These are phyloP conservation scores for Cladosporium sp. DNA, from an alignment of 2,329 filamentous ascomycete genomes.

Conservation along the genomic window DNA sequence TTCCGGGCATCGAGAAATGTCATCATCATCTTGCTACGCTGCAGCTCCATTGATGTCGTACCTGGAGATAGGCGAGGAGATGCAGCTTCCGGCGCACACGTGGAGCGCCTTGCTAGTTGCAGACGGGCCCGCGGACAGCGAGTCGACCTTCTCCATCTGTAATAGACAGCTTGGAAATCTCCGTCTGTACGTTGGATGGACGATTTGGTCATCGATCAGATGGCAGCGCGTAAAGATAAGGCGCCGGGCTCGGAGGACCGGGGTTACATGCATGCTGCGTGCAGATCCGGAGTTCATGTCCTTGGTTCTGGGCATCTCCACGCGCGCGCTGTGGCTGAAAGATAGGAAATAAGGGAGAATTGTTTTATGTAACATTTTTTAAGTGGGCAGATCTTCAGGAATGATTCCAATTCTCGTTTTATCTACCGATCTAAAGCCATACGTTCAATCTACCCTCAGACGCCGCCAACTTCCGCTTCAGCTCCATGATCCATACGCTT, in stretches of 20 bases:
- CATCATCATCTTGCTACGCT: slow-evolving; percentile 7
- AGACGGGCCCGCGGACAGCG: slow-evolving; percentile 1
- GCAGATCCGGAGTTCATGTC: slow-evolving; percentile 6
- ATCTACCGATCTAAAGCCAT: background rate
- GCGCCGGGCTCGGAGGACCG: background rate
- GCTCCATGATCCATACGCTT: slow-evolving; percentile 63
- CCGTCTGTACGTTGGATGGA: background rate
- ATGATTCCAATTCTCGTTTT: background rate
- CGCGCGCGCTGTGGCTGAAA: background rate
- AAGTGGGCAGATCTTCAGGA: background rate
- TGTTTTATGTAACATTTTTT: slow-evolving; percentile 3
- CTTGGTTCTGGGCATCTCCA: background rate
- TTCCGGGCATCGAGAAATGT: slow-evolving; percentile 2
- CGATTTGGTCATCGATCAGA: background rate
- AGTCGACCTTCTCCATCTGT: slow-evolving; percentile 1
- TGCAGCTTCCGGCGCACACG: slow-evolving; percentile 10
- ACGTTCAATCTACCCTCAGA: background rate
- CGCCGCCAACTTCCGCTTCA: slow-evolving; percentile 32
- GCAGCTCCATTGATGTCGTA: slow-evolving; percentile 6
- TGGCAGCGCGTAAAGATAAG: background rate
- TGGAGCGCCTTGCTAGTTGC: background rate
- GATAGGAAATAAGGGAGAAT: background rate
- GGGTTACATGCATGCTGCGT: slow-evolving; percentile 1
- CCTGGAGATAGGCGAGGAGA: slow-evolving; percentile 26
- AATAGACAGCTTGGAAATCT: background rate